These are phyloP conservation scores for Crithidia acanthocephali DNA, from an alignment of 208 protist species.

Conservation along the genomic window DNA sequence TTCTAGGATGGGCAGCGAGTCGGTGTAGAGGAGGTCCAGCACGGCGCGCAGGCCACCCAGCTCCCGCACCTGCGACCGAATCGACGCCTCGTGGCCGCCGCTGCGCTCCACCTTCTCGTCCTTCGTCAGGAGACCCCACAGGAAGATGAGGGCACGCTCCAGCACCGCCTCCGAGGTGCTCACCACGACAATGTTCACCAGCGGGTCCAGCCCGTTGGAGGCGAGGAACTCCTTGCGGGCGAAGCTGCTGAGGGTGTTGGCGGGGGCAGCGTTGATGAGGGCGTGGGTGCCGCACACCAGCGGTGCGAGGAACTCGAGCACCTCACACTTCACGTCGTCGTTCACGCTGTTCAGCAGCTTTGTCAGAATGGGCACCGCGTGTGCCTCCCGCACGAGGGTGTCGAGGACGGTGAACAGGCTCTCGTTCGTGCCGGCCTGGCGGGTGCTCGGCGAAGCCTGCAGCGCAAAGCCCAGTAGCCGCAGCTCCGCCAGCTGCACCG, in stretches of 20 bases:
- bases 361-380: slow-evolving; percentile 54
- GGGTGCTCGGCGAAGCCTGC: slow-evolving; percentile 38
- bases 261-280: slow-evolving; percentile 24
- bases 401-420: slow-evolving; percentile 47
- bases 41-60: slow-evolving; percentile 86
- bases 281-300: slow-evolving; percentile 63
- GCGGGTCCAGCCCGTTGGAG: slow-evolving; percentile 68
- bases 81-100: slow-evolving; percentile 39
- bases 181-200: slow-evolving; percentile 88
- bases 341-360: slow-evolving; percentile 90
- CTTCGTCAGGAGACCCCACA: slow-evolving; percentile 87
- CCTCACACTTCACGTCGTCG: slow-evolving; percentile 92
- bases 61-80: slow-evolving; percentile 72
- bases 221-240: slow-evolving; percentile 73
- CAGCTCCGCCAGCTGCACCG: slow-evolving; percentile 79
- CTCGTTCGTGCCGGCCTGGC: slow-evolving; percentile 35
- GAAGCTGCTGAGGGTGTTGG: slow-evolving; percentile 30
- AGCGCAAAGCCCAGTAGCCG: slow-evolving; percentile 68
- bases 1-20: slow-evolving; percentile 91
- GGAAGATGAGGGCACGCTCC: slow-evolving; percentile 85
- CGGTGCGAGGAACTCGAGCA: slow-evolving; percentile 73
- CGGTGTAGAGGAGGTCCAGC: slow-evolving; percentile 89
- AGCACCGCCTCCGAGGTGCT: slow-evolving; percentile 89
- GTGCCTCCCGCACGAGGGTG: slow-evolving; percentile 52
- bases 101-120: slow-evolving; percentile 63